phyloP scores from a whole-genome alignment of 2,329 filamentous ascomycete species.

The Xylariaceae sp. region DNA sequence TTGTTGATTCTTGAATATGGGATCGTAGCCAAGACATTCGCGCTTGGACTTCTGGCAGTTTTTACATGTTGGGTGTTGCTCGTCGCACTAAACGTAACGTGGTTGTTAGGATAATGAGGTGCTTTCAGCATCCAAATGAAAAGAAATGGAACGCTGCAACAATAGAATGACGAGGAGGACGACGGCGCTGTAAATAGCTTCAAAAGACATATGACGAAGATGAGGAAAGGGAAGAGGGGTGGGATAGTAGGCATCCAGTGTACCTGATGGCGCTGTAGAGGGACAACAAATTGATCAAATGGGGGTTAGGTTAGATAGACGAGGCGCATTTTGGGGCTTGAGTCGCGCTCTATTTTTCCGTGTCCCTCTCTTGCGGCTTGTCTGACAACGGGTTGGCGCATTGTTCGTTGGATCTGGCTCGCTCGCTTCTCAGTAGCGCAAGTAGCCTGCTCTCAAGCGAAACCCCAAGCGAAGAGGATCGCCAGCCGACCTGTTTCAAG shows the following conservation, averaged over 20 bases:
- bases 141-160: neutral
- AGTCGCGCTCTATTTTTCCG: constrained; percentile 6
- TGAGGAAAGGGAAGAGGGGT: constrained; percentile 4
- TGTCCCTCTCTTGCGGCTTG: constrained; percentile 3
- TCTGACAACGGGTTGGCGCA: constrained; percentile 21
- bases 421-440: constrained; percentile 38
- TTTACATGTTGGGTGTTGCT: constrained; percentile 86
- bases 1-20: constrained; percentile 70
- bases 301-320: constrained; percentile 17
- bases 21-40: constrained; percentile 81
- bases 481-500: constrained; percentile 6
- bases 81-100: constrained; percentile 70
- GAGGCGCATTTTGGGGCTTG: constrained; percentile 15
- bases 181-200: constrained; percentile 14
- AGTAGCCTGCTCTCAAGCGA: constrained; percentile 35
- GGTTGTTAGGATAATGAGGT: constrained; percentile 7
- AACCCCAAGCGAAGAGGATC: constrained; percentile 31
- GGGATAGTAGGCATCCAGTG: neutral
- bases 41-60: constrained; percentile 87
- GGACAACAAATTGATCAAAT: constrained; percentile 15
- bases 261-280: neutral
- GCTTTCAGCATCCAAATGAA: constrained; percentile 1
- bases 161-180: neutral
- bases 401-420: constrained; percentile 21
- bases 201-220: constrained; percentile 1